phyloP scores from a whole-genome alignment of 129 eudicot genomes.

The Glebionis coronaria region DNA sequence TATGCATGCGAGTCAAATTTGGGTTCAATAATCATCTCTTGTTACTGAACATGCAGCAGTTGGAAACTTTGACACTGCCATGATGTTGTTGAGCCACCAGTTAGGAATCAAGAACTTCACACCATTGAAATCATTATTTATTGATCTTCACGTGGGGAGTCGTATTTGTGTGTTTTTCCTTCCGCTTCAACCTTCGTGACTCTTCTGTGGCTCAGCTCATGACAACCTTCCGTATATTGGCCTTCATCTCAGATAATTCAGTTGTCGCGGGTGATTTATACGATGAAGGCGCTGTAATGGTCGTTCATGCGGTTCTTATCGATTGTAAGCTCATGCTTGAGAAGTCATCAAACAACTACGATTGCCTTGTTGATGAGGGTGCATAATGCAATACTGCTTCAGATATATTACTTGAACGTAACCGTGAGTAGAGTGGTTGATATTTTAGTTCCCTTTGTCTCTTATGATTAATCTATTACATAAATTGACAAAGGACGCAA shows the following conservation, averaged over 20 bases:
- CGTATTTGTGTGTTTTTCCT: too few relatives aligned
- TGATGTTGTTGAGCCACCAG: too few relatives aligned
- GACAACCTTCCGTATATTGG: constrained; percentile 86
- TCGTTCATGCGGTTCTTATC: constrained; percentile 80
- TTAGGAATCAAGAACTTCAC: too few relatives aligned
- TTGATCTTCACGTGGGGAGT: too few relatives aligned
- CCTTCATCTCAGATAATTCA: constrained; percentile 78
- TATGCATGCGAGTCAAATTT: too few relatives aligned
- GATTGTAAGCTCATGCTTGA: constrained; percentile 88
- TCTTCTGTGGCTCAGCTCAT: constrained; percentile 87
- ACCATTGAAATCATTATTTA: too few relatives aligned
- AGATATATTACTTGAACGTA: constrained; percentile 85
- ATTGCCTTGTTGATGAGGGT: constrained; percentile 98
- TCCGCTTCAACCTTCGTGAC: too few relatives aligned
- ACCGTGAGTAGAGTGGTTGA: constrained; percentile 81
- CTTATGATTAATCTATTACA: constrained; percentile 70
- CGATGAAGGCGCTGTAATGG: constrained; percentile 92
- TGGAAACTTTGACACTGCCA: too few relatives aligned
- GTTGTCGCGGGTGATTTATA: constrained; percentile 83
- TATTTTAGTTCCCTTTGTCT: constrained; percentile 67
- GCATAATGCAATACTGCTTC: constrained; percentile 84
- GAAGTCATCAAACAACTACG: constrained; percentile 93
- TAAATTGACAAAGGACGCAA: constrained; percentile 69
- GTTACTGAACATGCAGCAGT: too few relatives aligned
- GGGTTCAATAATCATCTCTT: too few relatives aligned